Base-by-base conservation (phyloP, 768 basidiomycete genomes). In the Suillus occidentalis region DNA sequence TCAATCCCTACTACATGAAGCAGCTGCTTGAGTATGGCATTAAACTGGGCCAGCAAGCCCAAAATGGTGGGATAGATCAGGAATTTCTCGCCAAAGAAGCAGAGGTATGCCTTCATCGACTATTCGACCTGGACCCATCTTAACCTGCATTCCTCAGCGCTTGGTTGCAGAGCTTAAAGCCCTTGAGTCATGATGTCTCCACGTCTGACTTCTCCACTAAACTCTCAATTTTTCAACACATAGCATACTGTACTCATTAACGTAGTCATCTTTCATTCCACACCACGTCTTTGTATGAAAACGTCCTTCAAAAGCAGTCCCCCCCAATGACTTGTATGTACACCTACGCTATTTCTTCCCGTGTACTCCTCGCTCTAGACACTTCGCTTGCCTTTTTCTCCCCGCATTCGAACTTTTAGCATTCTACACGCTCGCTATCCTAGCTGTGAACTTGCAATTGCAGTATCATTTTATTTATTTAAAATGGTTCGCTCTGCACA, bases 1-100 rank as follows among this genome's bases (percentile, higher is more conserved):
- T 93, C 71, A 89, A 88, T 67, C 89, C 90, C 3, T 85, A 89
- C 73, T 92, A 90, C 76, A 92, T 93, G 91, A 79, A 79, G 62
- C 91, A 93, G 69, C 73, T 93, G 56, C 77, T 93, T 13, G 74
- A 84, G 65, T 91, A 92, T 71, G 89, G 90, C 9, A 87, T 93
- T 66, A 82, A 80, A 63, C 79, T 90, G 3, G 89, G 89, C 16
- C 78, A 73, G 62, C 70, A 72, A 75, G 67, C 77, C 22, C 73
- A 77, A 66, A 76, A 72, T 8, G 76, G 77, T 20, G 76, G 80
- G 43, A 79, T 85, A 67, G 79, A 82, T 66, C 74, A 77, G 5
- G 87, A 86, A 34, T 75, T 77, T 16, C 73, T 90, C 40, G 63
- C 80, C 67, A 79, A 77, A 66, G 86, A 88, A 69, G 87, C 86